Percentiles rank a stretch among this genome's conserved stretches.
phyloP scores from a whole-genome alignment of 768 basidiomycete genomes.

The Mrakia frigida region DNA sequence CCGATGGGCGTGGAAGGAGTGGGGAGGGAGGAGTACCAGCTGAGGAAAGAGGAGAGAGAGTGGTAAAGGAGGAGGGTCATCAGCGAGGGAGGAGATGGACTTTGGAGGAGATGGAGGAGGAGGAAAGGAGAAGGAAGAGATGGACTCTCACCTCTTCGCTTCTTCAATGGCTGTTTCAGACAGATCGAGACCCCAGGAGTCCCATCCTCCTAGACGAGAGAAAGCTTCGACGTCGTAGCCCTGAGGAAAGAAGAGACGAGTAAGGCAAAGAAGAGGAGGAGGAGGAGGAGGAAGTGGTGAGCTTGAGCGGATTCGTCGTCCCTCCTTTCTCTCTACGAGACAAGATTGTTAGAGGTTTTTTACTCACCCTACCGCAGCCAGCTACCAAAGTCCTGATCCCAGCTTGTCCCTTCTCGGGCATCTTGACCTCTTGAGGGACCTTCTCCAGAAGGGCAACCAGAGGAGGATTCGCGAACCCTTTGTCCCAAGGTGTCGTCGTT shows the following conservation, averaged over 20 bases:
- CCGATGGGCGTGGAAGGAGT: neutral
- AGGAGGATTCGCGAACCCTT: neutral
- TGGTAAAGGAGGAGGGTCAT: neutral
- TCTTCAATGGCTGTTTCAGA: neutral
- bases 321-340: neutral
- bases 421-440: neutral
- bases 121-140: neutral
- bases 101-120: neutral
- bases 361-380: neutral
- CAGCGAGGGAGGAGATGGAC: neutral
- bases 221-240: neutral
- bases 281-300: neutral
- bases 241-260: neutral
- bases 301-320: neutral
- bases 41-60: neutral
- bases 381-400: neutral
- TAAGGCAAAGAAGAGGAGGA: neutral
- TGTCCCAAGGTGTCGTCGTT: neutral
- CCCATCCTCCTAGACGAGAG: constrained; percentile 1
- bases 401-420: neutral
- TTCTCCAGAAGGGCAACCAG: neutral
- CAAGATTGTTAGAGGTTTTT: neutral
- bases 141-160: neutral
- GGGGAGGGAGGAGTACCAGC: constrained; percentile 8
- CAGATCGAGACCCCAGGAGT: neutral